Conservation (phyloP, 2,329 filamentous ascomycete genomes). For the Penicillium sumatraense region DNA sequence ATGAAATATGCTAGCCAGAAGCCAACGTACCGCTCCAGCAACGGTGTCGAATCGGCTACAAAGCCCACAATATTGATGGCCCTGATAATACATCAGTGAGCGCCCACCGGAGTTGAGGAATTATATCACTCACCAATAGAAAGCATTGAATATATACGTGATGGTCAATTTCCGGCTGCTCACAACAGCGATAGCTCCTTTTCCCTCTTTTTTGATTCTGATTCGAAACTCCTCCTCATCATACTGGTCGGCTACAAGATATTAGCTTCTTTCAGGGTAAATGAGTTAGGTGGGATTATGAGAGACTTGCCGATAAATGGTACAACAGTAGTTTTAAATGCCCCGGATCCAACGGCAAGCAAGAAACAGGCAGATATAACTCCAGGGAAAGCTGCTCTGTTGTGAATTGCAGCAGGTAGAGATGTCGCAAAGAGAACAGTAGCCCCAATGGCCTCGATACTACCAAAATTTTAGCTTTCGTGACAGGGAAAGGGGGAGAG, state of each 20-base stretch:
- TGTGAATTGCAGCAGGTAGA: slow-evolving; percentile 9
- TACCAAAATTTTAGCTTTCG: slow-evolving; percentile 2
- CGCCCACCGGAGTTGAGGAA: background rate
- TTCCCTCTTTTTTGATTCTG: slow-evolving; percentile 24
- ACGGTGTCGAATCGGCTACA: slow-evolving; percentile 15
- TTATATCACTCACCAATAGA: slow-evolving; percentile 38
- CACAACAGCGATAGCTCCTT: slow-evolving; percentile 39
- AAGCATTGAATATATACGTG: slow-evolving; percentile 45
- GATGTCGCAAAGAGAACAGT: slow-evolving; percentile 32
- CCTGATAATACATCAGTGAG: slow-evolving; percentile 9
- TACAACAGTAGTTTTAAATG: slow-evolving; percentile 37
- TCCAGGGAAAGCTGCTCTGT: slow-evolving; percentile 22
- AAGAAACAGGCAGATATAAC: slow-evolving; percentile 38
- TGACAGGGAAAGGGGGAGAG: background rate
- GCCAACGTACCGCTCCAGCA: slow-evolving; percentile 23
- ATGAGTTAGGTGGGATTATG: too few species aligned
- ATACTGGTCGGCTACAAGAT: slow-evolving; percentile 15
- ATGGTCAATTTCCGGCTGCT: slow-evolving; percentile 40
- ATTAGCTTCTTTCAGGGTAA: background rate
- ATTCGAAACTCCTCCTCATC: slow-evolving; percentile 2
- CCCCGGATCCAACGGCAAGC: slow-evolving; percentile 46
- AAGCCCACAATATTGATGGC: slow-evolving; percentile 20
- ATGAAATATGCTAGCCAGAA: slow-evolving; percentile 26
- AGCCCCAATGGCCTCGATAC: slow-evolving; percentile 23
- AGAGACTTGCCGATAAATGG: slow-evolving; percentile 37